Evolutionary conservation across 768 basidiomycete species (phyloP).

Genomic region (Rhizopogon salebrosus): DNA sequence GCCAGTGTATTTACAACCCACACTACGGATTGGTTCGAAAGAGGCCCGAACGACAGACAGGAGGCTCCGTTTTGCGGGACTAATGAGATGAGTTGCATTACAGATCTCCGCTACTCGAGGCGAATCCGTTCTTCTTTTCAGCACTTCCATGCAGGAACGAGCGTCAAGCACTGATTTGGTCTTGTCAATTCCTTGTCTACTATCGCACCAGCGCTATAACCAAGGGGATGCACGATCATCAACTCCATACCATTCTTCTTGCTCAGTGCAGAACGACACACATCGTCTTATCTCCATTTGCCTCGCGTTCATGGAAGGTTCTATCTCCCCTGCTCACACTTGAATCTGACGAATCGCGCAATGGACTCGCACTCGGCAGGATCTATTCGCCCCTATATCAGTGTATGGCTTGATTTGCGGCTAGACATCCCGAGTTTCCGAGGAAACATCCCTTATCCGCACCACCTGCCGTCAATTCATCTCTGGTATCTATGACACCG

Average conservation of each 20-base stretch:
- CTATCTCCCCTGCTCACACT: not conserved
- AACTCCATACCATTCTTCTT: not conserved
- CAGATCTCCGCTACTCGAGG: too few species aligned
- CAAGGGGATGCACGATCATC: not conserved
- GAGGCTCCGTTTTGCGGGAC: not conserved
- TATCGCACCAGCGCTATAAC: not conserved
- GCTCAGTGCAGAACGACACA: not conserved
- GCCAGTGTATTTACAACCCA: too few species aligned
- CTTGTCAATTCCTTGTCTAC: not conserved
- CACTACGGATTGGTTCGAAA: too few species aligned
- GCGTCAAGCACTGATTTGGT: not conserved
- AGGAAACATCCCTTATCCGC: constrained; percentile 2
- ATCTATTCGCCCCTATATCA: not conserved
- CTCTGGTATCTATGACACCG: not conserved
- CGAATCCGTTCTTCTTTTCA: too few species aligned
- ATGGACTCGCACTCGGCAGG: not conserved
- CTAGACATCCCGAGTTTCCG: not conserved
- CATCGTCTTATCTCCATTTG: not conserved
- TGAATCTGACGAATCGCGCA: not conserved
- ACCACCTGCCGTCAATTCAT: not conserved
- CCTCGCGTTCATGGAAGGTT: not conserved
- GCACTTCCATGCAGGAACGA: not conserved
- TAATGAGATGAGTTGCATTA: not conserved
- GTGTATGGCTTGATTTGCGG: not conserved
- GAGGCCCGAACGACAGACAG: too few species aligned